phyloP scores from a whole-genome alignment of 768 basidiomycete species.

The Boletus rex-veris region DNA sequence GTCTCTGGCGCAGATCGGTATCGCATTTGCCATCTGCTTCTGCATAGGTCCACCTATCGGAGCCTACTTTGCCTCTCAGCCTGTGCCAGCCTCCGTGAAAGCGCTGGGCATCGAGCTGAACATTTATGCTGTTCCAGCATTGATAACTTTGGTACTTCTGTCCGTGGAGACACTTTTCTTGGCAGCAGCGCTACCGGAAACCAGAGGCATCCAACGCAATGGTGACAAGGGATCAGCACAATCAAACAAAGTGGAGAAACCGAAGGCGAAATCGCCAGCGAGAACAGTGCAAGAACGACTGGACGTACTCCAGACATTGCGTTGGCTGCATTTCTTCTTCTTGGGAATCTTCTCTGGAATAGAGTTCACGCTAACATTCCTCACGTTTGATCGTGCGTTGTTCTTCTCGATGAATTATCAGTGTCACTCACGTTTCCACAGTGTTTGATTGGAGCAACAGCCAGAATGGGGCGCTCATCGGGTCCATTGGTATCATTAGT shows the following conservation, averaged over 20 bases:
- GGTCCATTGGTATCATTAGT: conserved; percentile 85
- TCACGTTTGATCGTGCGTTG: conserved; percentile 80
- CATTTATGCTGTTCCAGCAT: conserved; percentile 87
- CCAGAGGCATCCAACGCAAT: conserved; percentile 46
- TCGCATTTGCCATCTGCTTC: conserved; percentile 96
- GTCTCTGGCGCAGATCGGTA: conserved; percentile 88
- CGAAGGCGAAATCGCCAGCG: conserved; percentile 12
- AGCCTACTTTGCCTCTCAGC: conserved; percentile 91
- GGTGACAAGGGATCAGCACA: conserved; percentile 18
- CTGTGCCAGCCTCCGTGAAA: conserved; percentile 58
- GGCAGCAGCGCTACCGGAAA: conserved; percentile 77
- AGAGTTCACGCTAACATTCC: conserved; percentile 95
- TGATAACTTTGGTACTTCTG: conserved; percentile 76
- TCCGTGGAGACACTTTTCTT: conserved; percentile 79
- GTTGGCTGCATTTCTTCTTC: conserved; percentile 78
- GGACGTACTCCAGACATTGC: conserved; percentile 52
- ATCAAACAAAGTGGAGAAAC: conserved; percentile 13
- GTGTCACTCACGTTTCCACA: conserved; percentile 28
- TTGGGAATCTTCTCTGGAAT: conserved; percentile 89
- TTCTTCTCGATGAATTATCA: background rate
- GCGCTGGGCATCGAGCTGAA: conserved; percentile 68
- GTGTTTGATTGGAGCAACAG: conserved; percentile 88
- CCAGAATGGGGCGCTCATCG: conserved; percentile 83
- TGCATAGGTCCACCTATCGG: conserved; percentile 91
- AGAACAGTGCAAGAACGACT: conserved; percentile 48